These are phyloP conservation scores for Leishmania turanica DNA, from an alignment of 208 protist genomes.

Conservation along the genomic window DNA sequence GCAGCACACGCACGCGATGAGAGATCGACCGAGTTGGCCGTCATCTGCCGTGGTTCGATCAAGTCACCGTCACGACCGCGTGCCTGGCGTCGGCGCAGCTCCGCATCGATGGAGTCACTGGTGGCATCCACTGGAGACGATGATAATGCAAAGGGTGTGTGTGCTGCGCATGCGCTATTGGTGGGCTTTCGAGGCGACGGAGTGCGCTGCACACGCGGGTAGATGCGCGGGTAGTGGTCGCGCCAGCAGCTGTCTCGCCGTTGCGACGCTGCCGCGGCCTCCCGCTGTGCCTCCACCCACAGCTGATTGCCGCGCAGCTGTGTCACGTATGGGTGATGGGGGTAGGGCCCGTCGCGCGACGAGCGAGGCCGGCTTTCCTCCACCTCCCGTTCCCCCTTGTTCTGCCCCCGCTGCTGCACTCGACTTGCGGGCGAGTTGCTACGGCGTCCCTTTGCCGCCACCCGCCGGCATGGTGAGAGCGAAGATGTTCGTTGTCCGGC, in stretches of 20 bases:
- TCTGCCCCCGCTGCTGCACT: background rate
- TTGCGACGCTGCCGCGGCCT: slow-evolving; percentile 13
- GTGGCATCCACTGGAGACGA: slow-evolving; percentile 18
- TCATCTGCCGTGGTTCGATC: background rate
- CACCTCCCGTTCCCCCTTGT: background rate
- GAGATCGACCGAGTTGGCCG: background rate
- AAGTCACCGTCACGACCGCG: background rate
- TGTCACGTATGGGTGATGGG: slow-evolving; percentile 7
- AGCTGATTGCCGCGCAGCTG: slow-evolving; percentile 20
- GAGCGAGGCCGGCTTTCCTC: background rate
- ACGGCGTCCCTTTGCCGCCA: background rate
- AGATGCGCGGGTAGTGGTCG: slow-evolving; percentile 4
- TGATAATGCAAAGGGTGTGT: background rate
- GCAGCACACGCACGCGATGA: background rate
- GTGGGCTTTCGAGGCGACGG: background rate
- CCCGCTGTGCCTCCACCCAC: slow-evolving; percentile 10
- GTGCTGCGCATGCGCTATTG: background rate
- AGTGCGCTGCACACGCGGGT: background rate
- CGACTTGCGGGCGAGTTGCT: background rate
- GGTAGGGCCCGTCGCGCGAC: background rate
- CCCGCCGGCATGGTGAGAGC: background rate
- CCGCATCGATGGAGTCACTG: slow-evolving; percentile 12
- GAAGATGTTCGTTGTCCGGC: background rate
- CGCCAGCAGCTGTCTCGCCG: slow-evolving; percentile 14
- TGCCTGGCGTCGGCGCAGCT: slow-evolving; percentile 12